Evolutionary conservation across 2,329 filamentous ascomycete genomes (phyloP).

Genomic region (Pseudocercospora macadamiae): DNA sequence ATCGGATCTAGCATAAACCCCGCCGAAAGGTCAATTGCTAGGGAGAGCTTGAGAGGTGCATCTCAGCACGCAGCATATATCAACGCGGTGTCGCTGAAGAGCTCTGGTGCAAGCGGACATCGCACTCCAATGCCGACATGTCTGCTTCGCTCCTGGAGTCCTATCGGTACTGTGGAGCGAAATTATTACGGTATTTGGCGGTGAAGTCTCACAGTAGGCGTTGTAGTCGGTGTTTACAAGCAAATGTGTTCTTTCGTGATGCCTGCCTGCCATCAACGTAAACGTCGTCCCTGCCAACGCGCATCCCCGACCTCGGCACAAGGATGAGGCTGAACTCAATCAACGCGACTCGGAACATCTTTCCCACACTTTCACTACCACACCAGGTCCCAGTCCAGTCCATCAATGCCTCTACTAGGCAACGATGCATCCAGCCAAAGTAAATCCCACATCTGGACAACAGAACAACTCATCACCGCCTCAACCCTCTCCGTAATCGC

Average conservation of each 20-base stretch:
- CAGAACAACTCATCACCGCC: neutral
- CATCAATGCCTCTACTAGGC: constrained; percentile 6
- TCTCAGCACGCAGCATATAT: no score
- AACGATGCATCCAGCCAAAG: neutral
- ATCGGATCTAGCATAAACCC: no score
- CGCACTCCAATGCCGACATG: neutral
- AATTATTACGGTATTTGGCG: no score
- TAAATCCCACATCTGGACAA: neutral
- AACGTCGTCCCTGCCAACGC: neutral
- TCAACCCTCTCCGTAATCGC: constrained; percentile 1
- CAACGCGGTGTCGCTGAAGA: no score
- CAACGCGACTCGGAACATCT: neutral
- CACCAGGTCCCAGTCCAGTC: neutral
- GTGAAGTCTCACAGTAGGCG: neutral
- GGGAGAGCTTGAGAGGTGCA: no score
- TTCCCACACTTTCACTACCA: neutral
- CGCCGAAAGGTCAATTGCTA: no score
- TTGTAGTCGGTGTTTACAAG: no score
- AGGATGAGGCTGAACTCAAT: constrained; percentile 4
- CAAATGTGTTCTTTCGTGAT: no score
- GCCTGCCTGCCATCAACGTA: no score
- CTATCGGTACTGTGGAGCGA: no score
- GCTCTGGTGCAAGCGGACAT: neutral
- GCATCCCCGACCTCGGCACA: neutral
- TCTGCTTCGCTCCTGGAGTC: neutral